phyloP scores from a whole-genome alignment of 345 rosid species.

The Euphorbia pulcherrima region DNA sequence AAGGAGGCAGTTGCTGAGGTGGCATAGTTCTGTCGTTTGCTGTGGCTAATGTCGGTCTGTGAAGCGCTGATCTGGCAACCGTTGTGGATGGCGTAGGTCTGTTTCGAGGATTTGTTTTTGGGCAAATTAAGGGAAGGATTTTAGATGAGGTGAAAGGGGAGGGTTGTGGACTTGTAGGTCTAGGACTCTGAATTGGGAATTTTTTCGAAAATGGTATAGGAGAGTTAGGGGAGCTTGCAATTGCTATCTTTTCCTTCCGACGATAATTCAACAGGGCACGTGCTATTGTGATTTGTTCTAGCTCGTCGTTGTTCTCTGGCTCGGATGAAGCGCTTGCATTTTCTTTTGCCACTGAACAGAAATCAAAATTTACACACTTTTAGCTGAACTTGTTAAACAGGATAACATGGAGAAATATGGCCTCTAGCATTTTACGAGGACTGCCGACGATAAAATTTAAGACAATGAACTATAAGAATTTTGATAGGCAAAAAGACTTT shows the following conservation, averaged over 20 bases:
- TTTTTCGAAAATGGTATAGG: constrained; percentile 68
- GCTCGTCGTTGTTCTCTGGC: constrained; percentile 76
- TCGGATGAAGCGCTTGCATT: constrained; percentile 68
- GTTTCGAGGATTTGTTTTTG: constrained; percentile 54
- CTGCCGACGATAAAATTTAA: background rate
- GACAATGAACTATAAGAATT: background rate
- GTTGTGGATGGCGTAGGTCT: constrained; percentile 32
- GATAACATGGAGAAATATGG: background rate
- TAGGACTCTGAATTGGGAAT: constrained; percentile 55
- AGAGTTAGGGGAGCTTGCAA: constrained; percentile 41
- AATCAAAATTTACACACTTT: background rate
- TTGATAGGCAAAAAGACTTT: too few relatives aligned
- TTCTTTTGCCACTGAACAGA: constrained; percentile 87
- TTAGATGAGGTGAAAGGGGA: constrained; percentile 62
- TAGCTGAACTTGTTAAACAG: background rate
- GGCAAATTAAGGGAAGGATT: constrained; percentile 85
- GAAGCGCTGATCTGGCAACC: constrained; percentile 26
- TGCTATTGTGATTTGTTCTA: constrained; percentile 89
- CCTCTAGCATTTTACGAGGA: background rate
- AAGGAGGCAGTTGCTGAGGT: constrained; percentile 19
- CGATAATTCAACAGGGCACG: constrained; percentile 71
- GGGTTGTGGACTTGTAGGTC: constrained; percentile 89
- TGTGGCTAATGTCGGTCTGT: constrained; percentile 13
- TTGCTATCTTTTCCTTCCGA: constrained; percentile 70
- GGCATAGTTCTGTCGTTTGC: constrained; percentile 16